Evolutionary conservation across 176 grass and related monocot genomes (phyloP).

Genomic region (Secale cereale): DNA sequence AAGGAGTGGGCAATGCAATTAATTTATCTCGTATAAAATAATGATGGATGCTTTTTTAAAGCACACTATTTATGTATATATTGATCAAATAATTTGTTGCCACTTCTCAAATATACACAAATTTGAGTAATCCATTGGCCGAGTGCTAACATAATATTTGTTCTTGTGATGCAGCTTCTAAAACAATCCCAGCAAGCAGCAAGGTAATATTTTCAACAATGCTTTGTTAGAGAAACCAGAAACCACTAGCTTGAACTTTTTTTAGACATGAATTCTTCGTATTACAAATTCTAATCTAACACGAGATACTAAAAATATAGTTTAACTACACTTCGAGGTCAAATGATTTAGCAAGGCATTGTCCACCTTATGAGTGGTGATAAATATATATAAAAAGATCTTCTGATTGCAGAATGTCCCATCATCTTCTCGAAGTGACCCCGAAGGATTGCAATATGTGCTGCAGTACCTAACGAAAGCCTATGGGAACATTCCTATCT

Average conservation of each 20-base stretch:
- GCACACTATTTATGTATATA: background rate
- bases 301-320: background rate
- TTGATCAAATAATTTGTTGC: background rate
- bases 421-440: constrained; percentile 13
- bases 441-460: constrained; percentile 33
- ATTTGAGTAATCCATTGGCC: background rate
- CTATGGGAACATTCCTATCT: constrained; percentile 56
- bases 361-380: too few relatives aligned
- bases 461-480: constrained; percentile 53
- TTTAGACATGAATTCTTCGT: background rate
- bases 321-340: background rate
- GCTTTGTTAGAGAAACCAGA: background rate
- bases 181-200: constrained; percentile 21
- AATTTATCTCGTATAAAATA: background rate
- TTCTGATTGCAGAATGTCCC: background rate
- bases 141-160: background rate
- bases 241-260: background rate
- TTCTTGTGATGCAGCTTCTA: constrained; percentile 15
- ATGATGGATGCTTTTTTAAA: background rate
- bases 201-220: constrained; percentile 25
- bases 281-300: background rate
- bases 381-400: background rate
- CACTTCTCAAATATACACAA: background rate
- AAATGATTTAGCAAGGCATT: background rate
- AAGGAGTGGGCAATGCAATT: background rate